Percentiles rank a stretch among this genome's conserved stretches.
phyloP scores from a whole-genome alignment of 495 filamentous ascomycete species.

The Usnea hakonensis region DNA sequence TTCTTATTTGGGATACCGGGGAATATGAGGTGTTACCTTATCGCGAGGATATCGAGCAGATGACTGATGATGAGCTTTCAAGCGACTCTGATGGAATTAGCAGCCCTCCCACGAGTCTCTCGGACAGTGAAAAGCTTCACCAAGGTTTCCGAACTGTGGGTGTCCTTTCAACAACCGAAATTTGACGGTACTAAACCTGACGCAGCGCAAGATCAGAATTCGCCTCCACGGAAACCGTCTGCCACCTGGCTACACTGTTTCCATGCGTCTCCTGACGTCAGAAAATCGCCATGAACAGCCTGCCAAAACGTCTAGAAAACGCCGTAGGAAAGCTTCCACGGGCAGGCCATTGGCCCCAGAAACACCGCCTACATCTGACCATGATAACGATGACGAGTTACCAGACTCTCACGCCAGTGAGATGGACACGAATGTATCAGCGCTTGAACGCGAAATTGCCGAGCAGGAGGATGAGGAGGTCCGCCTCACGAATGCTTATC shows the following conservation, averaged over 20 bases:
- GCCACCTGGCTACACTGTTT: slow-evolving; percentile 49
- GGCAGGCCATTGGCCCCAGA: neutral
- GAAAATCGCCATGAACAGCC: slow-evolving; percentile 35
- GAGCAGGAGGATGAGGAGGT: slow-evolving; percentile 42
- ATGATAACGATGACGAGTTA: slow-evolving; percentile 4
- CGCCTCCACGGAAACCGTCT: slow-evolving; percentile 53
- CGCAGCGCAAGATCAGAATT: slow-evolving; percentile 51
- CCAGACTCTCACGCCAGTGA: neutral
- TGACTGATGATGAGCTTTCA: slow-evolving; percentile 41
- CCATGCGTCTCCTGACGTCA: slow-evolving; percentile 47
- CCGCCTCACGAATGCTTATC: slow-evolving; percentile 56
- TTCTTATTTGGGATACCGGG: slow-evolving; percentile 66
- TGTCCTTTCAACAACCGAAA: neutral
- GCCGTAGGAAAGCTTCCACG: slow-evolving; percentile 23
- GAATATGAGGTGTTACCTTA: slow-evolving; percentile 53
- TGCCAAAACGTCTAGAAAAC: slow-evolving; percentile 27
- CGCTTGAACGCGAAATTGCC: slow-evolving; percentile 33
- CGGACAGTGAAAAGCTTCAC: slow-evolving; percentile 47
- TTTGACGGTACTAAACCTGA: neutral
- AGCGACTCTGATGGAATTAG: slow-evolving; percentile 21
- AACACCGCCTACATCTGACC: slow-evolving; percentile 7
- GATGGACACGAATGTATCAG: slow-evolving; percentile 9
- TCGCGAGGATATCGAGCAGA: slow-evolving; percentile 22
- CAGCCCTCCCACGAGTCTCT: slow-evolving; percentile 19
- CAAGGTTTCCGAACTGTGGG: slow-evolving; percentile 44